Conservation (phyloP, 2,329 filamentous ascomycete species). For the Phyllosticta citriasiana region DNA sequence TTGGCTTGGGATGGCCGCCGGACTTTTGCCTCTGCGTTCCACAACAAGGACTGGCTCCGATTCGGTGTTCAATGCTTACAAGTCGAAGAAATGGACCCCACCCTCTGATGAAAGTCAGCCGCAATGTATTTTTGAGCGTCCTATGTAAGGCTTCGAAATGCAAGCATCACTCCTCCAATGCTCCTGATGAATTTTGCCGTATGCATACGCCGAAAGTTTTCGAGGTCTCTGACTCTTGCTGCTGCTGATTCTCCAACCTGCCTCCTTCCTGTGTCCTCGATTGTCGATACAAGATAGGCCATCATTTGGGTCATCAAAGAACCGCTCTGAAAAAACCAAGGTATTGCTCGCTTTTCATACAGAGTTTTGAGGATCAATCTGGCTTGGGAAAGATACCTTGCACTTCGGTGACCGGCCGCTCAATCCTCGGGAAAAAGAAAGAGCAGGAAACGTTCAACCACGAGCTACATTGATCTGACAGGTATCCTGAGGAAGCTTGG, state of each 20-base stretch:
- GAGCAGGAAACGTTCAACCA: too few relatives aligned
- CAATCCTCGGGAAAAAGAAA: too few relatives aligned
- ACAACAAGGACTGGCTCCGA: not conserved
- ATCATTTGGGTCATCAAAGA: too few relatives aligned
- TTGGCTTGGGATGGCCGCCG: not conserved
- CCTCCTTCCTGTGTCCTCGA: not conserved
- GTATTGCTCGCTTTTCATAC: too few relatives aligned
- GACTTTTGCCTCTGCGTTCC: not conserved
- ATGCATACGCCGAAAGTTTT: not conserved
- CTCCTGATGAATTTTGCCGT: not conserved
- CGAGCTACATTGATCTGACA: too few relatives aligned
- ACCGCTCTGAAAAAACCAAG: too few relatives aligned
- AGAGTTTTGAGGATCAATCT: too few relatives aligned
- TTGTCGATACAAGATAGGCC: not conserved
- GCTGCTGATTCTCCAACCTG: too few relatives aligned
- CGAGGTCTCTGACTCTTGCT: not conserved
- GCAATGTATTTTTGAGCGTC: not conserved
- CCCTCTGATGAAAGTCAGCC: not conserved
- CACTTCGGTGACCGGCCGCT: too few relatives aligned
- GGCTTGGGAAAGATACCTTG: too few relatives aligned
- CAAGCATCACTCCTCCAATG: not conserved
- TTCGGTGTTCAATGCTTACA: not conserved
- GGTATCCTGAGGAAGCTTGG: too few relatives aligned
- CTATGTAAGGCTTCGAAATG: not conserved
- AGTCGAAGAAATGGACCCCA: not conserved